Evolutionary conservation across 768 basidiomycete species (phyloP).

Genomic region (Tulasnella sp.): DNA sequence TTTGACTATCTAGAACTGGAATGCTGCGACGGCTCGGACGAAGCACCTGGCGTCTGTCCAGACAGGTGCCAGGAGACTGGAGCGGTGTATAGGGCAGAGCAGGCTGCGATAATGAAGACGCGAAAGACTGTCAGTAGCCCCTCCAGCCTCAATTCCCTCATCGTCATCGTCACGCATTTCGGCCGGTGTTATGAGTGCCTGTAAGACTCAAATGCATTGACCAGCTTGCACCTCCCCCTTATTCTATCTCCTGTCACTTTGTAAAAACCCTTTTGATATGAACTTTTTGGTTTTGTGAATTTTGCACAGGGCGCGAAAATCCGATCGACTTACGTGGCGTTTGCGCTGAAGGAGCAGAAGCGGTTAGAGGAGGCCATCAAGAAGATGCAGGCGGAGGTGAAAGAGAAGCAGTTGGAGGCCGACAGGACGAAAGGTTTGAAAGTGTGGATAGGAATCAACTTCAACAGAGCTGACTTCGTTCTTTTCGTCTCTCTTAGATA

Average conservation of each 20-base stretch:
- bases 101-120: slow-evolving; percentile 65
- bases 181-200: too few species aligned
- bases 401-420: slow-evolving; percentile 56
- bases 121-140: slow-evolving; percentile 56
- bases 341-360: slow-evolving; percentile 81
- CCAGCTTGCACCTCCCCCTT: too few species aligned
- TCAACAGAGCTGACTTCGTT: too few species aligned
- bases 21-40: slow-evolving; percentile 96
- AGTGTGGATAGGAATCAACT: too few species aligned
- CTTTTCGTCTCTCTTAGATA: too few species aligned
- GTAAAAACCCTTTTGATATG: not conserved
- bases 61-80: slow-evolving; percentile 72
- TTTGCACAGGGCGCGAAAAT: slow-evolving; percentile 73
- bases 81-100: slow-evolving; percentile 50
- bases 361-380: slow-evolving; percentile 58
- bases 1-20: slow-evolving; percentile 51
- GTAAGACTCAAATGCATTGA: too few species aligned
- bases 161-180: not conserved
- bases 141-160: not conserved
- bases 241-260: not conserved
- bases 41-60: slow-evolving; percentile 65
- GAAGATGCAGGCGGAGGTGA: slow-evolving; percentile 48
- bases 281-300: not conserved
- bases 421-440: slow-evolving; percentile 54
- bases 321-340: slow-evolving; percentile 74